Conservation (phyloP, 345 rosid genomes). For the Arabidopsis arenosa region DNA sequence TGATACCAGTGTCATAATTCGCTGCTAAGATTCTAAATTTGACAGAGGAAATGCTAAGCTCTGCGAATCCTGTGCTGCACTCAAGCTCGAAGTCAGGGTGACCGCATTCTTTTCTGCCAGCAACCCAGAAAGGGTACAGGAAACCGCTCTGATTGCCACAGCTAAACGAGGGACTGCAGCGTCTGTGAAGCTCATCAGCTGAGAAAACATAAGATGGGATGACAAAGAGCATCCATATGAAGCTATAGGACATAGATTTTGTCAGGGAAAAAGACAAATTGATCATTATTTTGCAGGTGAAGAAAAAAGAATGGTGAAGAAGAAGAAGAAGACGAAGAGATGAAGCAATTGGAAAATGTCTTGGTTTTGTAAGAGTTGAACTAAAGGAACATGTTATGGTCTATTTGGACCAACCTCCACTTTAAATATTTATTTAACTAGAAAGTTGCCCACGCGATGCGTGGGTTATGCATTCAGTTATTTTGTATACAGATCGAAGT, state of each 20-base stretch:
- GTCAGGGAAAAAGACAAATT: background rate
- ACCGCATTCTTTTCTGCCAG: slow-evolving; percentile 43
- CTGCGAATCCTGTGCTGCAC: background rate
- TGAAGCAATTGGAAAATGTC: slow-evolving; percentile 22
- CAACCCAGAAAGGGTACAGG: slow-evolving; percentile 47
- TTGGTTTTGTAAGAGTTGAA: slow-evolving; percentile 38
- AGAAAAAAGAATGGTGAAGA: background rate
- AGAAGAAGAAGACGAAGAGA: slow-evolving; percentile 21
- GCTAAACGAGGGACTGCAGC: background rate
- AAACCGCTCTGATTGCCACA: slow-evolving; percentile 30
- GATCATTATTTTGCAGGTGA: background rate
- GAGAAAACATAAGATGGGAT: slow-evolving; percentile 25
- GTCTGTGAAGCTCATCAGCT: background rate
- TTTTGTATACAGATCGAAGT: too few relatives aligned
- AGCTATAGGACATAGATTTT: background rate
- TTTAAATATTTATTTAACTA: background rate
- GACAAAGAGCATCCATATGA: slow-evolving; percentile 10
- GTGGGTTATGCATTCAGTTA: too few relatives aligned
- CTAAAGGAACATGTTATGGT: slow-evolving; percentile 35
- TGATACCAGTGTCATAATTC: background rate
- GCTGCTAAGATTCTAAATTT: slow-evolving; percentile 38
- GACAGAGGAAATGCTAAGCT: slow-evolving; percentile 26
- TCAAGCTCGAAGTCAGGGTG: slow-evolving; percentile 45
- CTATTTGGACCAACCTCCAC: slow-evolving; percentile 22
- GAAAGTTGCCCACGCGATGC: too few relatives aligned